These are phyloP conservation scores for Handroanthus guayacan DNA, from an alignment of 257 asterid species.

Conservation along the genomic window DNA sequence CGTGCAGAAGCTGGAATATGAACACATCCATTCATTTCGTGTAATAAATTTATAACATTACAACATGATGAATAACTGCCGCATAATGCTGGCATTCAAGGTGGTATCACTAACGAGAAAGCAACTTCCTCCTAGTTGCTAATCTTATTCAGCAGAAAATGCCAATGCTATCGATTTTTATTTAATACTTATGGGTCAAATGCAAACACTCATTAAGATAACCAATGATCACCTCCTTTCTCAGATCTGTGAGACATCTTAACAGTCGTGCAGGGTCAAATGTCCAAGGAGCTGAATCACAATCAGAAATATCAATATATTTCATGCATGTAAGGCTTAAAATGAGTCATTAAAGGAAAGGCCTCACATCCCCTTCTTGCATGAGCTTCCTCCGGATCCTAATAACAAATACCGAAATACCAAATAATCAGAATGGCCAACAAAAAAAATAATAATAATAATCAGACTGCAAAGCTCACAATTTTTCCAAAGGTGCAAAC, in stretches of 20 bases:
- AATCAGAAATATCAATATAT: conserved; percentile 36
- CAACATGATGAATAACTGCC: background rate
- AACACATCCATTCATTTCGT: background rate
- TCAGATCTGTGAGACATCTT: conserved; percentile 67
- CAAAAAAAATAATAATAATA: conserved; percentile 17
- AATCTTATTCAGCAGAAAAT: conserved; percentile 26
- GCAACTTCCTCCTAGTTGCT: conserved; percentile 4
- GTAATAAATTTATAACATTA: background rate
- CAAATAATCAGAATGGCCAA: conserved; percentile 34
- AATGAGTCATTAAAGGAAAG: conserved; percentile 27
- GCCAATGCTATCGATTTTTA: background rate
- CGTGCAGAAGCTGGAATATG: conserved; percentile 18
- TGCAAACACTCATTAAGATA: conserved; percentile 27
- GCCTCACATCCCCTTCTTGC: conserved; percentile 94
- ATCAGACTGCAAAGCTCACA: background rate
- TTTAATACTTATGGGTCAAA: background rate
- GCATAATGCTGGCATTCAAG: conserved; percentile 7
- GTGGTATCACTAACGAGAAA: conserved; percentile 24
- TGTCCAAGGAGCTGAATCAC: conserved; percentile 93
- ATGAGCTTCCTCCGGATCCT: conserved; percentile 96
- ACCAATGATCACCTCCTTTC: conserved; percentile 59
- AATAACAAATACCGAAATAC: conserved; percentile 41
- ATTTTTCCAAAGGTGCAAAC: conserved; percentile 13
- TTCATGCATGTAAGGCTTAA: conserved; percentile 28
- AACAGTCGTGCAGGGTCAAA: conserved; percentile 78